phyloP scores from a whole-genome alignment of 306 rosid species.

The Cyclanthera cordifolia region DNA sequence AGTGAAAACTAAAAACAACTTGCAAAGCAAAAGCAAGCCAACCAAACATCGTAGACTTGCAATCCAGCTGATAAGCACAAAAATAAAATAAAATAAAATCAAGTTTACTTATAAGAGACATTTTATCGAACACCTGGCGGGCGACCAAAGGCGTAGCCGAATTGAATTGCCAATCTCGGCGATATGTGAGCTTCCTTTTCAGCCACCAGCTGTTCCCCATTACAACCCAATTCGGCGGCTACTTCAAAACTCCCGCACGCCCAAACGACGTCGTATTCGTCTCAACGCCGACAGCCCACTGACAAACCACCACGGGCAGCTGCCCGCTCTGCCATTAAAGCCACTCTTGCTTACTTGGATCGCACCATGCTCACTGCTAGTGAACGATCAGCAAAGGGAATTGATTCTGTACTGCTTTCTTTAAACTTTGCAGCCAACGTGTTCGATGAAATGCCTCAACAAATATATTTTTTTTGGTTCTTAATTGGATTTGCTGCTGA shows the following conservation, averaged over 20 bases:
- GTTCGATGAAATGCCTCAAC: neutral
- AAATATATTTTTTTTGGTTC: too few relatives aligned
- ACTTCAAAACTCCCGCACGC: neutral
- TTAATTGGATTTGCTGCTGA: too few relatives aligned
- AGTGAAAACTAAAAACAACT: neutral
- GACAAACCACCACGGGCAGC: neutral
- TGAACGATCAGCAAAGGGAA: neutral
- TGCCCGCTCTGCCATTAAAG: constrained; percentile 1
- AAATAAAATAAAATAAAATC: neutral
- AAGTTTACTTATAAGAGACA: constrained; percentile 1
- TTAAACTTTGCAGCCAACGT: neutral
- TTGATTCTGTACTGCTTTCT: neutral
- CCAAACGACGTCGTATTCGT: neutral
- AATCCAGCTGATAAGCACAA: constrained; percentile 2
- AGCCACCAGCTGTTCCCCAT: neutral
- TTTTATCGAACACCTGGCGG: constrained; percentile 9
- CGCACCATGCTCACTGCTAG: neutral
- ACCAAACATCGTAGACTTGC: neutral
- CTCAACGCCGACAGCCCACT: constrained; percentile 11
- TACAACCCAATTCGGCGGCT: neutral
- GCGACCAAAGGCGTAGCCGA: neutral
- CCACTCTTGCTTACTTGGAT: constrained; percentile 1
- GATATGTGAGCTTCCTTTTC: neutral
- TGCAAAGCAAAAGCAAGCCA: neutral
- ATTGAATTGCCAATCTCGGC: neutral